Evolutionary conservation across 1,139 yeast genomes (phyloP).

Genomic region (Pichia cactophila): DNA sequence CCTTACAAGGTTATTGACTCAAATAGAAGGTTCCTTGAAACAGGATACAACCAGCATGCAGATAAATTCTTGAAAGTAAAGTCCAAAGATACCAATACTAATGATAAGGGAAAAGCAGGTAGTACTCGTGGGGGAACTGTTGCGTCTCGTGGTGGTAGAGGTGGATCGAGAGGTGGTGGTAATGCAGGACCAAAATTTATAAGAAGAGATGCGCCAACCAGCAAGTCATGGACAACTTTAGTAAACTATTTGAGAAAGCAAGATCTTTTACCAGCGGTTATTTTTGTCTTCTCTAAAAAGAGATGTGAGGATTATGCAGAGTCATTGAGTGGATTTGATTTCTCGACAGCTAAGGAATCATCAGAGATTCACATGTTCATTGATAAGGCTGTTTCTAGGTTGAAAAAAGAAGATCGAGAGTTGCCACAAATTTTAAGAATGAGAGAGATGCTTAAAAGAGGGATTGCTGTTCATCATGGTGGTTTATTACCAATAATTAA

Average conservation of each 20-base stretch:
- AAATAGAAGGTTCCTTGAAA: conserved; percentile 57
- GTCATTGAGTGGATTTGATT: conserved; percentile 64
- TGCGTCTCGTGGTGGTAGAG: conserved; percentile 15
- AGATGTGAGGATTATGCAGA: conserved; percentile 91
- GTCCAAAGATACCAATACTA: conserved; percentile 11
- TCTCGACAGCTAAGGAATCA: conserved; percentile 74
- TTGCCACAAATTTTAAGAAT: conserved; percentile 83
- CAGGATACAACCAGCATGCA: conserved; percentile 56
- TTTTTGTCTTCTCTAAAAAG: conserved; percentile 89
- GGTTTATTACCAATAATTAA: conserved; percentile 93
- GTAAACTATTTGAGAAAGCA: conserved; percentile 65
- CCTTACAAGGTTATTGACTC: conserved; percentile 69
- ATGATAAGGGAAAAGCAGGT: conserved; percentile 19
- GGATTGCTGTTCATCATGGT: conserved; percentile 96
- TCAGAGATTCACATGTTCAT: conserved; percentile 90
- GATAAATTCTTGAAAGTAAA: conserved; percentile 38
- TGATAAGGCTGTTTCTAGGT: conserved; percentile 78
- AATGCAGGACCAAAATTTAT: conserved; percentile 31
- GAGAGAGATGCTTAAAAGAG: conserved; percentile 76
- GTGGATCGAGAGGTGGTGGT: conserved; percentile 32
- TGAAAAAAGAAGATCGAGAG: conserved; percentile 86
- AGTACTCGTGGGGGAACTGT: conserved; percentile 20
- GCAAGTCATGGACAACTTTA: conserved; percentile 68
- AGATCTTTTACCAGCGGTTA: conserved; percentile 77
- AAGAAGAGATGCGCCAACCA: conserved; percentile 64